phyloP scores from a whole-genome alignment of 352 stramenopile genomes.

The Phytopythium litorale region DNA sequence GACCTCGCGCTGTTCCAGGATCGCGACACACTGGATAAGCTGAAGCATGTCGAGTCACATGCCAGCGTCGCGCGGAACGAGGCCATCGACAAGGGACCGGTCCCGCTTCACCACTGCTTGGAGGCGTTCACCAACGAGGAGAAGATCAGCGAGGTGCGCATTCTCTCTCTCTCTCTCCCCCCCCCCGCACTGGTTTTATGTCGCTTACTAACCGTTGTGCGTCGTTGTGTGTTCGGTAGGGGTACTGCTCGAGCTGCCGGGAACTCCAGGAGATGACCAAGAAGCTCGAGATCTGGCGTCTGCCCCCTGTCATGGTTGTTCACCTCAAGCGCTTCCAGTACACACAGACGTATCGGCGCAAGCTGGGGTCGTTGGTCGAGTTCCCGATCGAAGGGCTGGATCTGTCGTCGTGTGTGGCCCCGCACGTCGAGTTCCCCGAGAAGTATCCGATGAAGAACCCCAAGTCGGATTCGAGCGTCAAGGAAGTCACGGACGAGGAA shows the following conservation, averaged over 20 bases:
- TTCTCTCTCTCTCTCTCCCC: too few relatives aligned
- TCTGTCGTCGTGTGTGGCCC: slow-evolving; percentile 86
- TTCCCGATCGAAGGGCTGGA: slow-evolving; percentile 96
- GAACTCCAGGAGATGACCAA: slow-evolving; percentile 97
- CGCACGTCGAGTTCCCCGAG: slow-evolving; percentile 72
- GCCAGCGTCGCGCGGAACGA: slow-evolving; percentile 82
- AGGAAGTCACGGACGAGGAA: slow-evolving; percentile 5
- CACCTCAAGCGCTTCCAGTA: slow-evolving; percentile 99
- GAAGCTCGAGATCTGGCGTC: slow-evolving; percentile 96
- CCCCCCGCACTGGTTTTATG: neutral
- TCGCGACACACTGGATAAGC: slow-evolving; percentile 75
- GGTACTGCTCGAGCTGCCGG: slow-evolving; percentile 97
- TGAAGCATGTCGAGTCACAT: slow-evolving; percentile 83
- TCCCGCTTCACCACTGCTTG: slow-evolving; percentile 75
- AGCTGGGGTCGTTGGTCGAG: slow-evolving; percentile 90
- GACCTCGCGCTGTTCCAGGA: slow-evolving; percentile 83
- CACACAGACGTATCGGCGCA: slow-evolving; percentile 89
- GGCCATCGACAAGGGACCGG: slow-evolving; percentile 85
- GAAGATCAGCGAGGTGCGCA: slow-evolving; percentile 75
- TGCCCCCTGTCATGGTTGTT: slow-evolving; percentile 97
- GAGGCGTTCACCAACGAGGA: slow-evolving; percentile 85
- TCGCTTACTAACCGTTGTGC: slow-evolving; percentile 1
- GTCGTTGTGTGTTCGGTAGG: slow-evolving; percentile 4
- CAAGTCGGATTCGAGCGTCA: slow-evolving; percentile 13
- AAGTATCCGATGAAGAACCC: slow-evolving; percentile 72